A percentile compares a stretch with the other conserved stretches of the same genome.
phyloP scores from a whole-genome alignment of 139 green algal species.

The Spirogloea muscicola region DNA sequence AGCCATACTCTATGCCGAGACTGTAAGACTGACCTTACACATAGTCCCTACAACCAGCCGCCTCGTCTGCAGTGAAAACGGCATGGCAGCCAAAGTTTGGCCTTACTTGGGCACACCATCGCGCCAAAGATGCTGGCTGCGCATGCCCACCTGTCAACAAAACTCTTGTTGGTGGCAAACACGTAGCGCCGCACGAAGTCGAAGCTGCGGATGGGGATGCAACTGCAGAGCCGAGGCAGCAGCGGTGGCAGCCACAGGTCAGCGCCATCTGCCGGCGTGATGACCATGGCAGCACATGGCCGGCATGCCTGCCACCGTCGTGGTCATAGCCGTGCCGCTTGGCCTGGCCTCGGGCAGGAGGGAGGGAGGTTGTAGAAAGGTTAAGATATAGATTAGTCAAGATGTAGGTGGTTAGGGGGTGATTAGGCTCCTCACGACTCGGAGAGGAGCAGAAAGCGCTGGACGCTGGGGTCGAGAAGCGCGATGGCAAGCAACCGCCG shows the following conservation, averaged over 20 bases:
- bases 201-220: conserved; percentile 46
- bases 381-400: too few relatives aligned
- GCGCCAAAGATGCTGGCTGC: too few relatives aligned
- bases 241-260: not conserved
- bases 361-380: too few relatives aligned
- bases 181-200: conserved; percentile 39
- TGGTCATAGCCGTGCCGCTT: too few relatives aligned
- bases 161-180: conserved; percentile 24
- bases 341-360: too few relatives aligned
- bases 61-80: too few relatives aligned
- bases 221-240: conserved; percentile 13
- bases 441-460: conserved; percentile 44
- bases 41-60: too few relatives aligned
- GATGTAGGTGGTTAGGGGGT: not conserved
- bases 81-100: too few relatives aligned
- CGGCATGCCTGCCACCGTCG: too few relatives aligned
- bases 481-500: conserved; percentile 27
- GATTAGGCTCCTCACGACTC: conserved; percentile 21
- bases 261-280: not conserved
- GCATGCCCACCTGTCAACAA: conserved; percentile 7
- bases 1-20: too few relatives aligned
- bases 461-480: conserved; percentile 16
- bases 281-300: not conserved
- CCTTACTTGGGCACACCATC: too few relatives aligned
- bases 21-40: too few relatives aligned